Base-by-base conservation (phyloP, 208 protist genomes). In the Angomonas deanei region DNA sequence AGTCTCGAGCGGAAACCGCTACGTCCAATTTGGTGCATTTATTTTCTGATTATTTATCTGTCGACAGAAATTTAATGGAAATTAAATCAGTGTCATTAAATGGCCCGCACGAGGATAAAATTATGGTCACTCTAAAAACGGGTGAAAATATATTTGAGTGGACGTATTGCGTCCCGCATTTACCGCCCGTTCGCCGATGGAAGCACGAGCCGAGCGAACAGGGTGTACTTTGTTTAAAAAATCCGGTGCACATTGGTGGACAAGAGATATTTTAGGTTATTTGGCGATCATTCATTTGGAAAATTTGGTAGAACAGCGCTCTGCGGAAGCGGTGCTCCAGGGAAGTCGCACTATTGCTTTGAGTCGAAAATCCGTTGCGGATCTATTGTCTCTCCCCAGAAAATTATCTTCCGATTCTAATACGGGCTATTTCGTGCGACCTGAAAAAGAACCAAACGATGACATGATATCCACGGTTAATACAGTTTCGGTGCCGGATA, bases 401-500 rank as follows among this genome's bases (percentile, higher is more conserved):
- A n/a, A n/a, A n/a, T n/a, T n/a, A n/a, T n/a, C n/a, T n/a, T n/a
- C n/a, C n/a, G n/a, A n/a, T n/a, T n/a, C n/a, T n/a, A n/a, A n/a
- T n/a, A n/a, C n/a, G n/a, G n/a, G n/a, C n/a, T n/a, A n/a, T n/a
- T n/a, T n/a, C n/a, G n/a, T n/a, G n/a, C n/a, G n/a, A 15, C 36
- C 36, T 42, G 36, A 15, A 53, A 17, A 11, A 53, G 47, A 53
- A 8, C 21, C 47, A 15, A 53, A 6, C 47, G 21, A 15, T 17
- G n/a, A 6, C 47, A 53, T 24, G n/a, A 24, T 24, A 23, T 23
- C 47, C 47, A 24, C 47, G n/a, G n/a, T 24, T 27, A 53, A 15
- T 17, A 27, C 47, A 15, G n/a, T 24, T 27, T 15, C 47, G 47
- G 47, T 53, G 21, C 83, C 79, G 21, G 83, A 90, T 34, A 38